Percentiles rank a stretch among this genome's conserved stretches.
These are phyloP conservation scores for Saturnispora hagleri DNA, from an alignment of 805 yeast species.

Conservation along the genomic window DNA sequence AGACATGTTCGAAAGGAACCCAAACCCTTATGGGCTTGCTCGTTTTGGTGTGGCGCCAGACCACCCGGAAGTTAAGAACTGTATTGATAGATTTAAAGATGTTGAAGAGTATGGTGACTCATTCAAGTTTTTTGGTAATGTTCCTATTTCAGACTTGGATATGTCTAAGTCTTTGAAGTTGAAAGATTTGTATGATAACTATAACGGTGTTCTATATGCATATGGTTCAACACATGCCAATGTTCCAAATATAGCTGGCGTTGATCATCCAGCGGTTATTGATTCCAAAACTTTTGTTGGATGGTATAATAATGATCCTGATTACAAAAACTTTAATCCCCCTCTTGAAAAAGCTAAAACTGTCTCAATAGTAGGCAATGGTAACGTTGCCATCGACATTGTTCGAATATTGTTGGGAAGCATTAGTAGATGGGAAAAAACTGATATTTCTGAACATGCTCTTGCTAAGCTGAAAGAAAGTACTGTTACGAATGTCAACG, in stretches of 20 bases:
- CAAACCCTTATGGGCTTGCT: slow-evolving; percentile 86
- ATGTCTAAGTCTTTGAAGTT: slow-evolving; percentile 30
- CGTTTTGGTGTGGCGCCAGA: slow-evolving; percentile 99
- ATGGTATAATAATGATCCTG: slow-evolving; percentile 94
- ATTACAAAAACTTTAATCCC: slow-evolving; percentile 38
- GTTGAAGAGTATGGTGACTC: slow-evolving; percentile 17
- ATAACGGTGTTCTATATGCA: slow-evolving; percentile 68
- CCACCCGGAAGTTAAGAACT: slow-evolving; percentile 86
- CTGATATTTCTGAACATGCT: slow-evolving; percentile 68
- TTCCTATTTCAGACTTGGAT: slow-evolving; percentile 37
- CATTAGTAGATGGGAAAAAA: slow-evolving; percentile 40
- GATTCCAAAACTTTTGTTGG: slow-evolving; percentile 84
- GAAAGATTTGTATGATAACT: slow-evolving; percentile 39
- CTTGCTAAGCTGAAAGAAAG: slow-evolving; percentile 41
- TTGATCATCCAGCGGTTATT: slow-evolving; percentile 59
- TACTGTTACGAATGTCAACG: slow-evolving; percentile 51
- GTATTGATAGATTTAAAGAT: slow-evolving; percentile 65
- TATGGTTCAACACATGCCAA: slow-evolving; percentile 72
- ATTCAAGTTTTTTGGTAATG: slow-evolving; percentile 64
- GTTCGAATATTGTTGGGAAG: slow-evolving; percentile 69
- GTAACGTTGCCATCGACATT: slow-evolving; percentile 91
- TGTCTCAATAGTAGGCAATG: slow-evolving; percentile 88
- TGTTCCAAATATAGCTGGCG: slow-evolving; percentile 24
- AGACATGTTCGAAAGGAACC: slow-evolving; percentile 74
- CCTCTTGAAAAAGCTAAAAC: slow-evolving; percentile 51